Conservation (phyloP, 2,329 filamentous ascomycete species). For the Alternaria panax region DNA sequence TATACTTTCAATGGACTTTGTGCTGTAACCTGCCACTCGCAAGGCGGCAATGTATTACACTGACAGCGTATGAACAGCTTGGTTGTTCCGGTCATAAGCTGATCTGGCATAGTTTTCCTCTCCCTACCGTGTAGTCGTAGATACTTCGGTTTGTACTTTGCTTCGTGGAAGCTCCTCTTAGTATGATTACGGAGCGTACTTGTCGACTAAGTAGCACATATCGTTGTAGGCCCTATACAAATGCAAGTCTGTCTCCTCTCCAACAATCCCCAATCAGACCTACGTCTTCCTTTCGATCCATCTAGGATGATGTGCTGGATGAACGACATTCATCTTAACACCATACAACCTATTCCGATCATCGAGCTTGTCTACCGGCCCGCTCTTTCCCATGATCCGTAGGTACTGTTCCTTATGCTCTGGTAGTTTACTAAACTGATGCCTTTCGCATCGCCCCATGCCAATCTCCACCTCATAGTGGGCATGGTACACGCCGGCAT, state of each 20-base stretch:
- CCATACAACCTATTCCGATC: background rate
- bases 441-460: background rate
- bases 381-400: background rate
- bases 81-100: fast-evolving
- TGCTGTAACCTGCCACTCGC: background rate
- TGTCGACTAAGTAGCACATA: background rate
- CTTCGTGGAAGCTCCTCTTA: background rate
- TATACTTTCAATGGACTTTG: background rate
- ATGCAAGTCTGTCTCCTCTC: background rate
- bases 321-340: background rate
- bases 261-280: too few species aligned
- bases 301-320: background rate
- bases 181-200: background rate
- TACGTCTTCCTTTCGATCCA: background rate
- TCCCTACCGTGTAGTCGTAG: background rate
- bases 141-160: fast-evolving
- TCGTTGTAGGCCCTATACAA: background rate
- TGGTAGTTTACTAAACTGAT: background rate
- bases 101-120: too few species aligned
- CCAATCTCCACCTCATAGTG: background rate
- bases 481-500: background rate
- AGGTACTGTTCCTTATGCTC: background rate
- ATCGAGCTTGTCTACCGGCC: background rate
- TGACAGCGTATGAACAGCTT: fast-evolving
- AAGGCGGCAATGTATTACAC: background rate